These are phyloP conservation scores for Kandelia obovata DNA, from an alignment of 345 rosid genomes.

Conservation along the genomic window DNA sequence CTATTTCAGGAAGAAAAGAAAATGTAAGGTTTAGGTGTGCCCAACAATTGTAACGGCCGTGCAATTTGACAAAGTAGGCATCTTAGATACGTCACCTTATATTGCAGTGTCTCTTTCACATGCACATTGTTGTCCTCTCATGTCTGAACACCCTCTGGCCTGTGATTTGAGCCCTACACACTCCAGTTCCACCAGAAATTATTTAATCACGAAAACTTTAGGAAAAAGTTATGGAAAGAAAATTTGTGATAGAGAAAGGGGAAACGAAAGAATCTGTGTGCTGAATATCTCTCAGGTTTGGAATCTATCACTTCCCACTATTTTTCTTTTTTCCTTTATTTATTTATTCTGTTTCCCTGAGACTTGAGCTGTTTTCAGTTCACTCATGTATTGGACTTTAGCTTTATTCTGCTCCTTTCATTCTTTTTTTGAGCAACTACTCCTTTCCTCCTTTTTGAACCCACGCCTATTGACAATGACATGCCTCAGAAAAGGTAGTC, in stretches of 20 bases:
- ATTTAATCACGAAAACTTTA: neutral
- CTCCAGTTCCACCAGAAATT: conserved; percentile 12
- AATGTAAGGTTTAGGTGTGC: too few species aligned
- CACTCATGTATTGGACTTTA: too few species aligned
- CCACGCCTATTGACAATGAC: too few species aligned
- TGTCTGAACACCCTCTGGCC: conserved; percentile 17
- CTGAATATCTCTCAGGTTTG: conserved; percentile 15
- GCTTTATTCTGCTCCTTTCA: too few species aligned
- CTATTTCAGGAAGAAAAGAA: too few species aligned
- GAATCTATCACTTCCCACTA: conserved; percentile 8
- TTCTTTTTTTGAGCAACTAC: too few species aligned
- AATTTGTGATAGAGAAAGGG: conserved; percentile 23
- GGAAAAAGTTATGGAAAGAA: conserved; percentile 22
- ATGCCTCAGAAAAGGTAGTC: too few species aligned
- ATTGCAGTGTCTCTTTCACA: conserved; percentile 8
- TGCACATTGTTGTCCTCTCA: neutral
- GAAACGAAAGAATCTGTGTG: conserved; percentile 6
- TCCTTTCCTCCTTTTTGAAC: too few species aligned
- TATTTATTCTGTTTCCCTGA: neutral
- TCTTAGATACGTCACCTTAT: too few species aligned
- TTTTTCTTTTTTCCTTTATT: neutral
- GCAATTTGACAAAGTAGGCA: too few species aligned
- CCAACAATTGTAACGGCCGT: too few species aligned
- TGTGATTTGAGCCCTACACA: neutral
- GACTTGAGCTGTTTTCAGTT: too few species aligned